Evolutionary conservation across 1,284 basidiomycete genomes (phyloP).

Genomic region (Schizophyllum commune): DNA sequence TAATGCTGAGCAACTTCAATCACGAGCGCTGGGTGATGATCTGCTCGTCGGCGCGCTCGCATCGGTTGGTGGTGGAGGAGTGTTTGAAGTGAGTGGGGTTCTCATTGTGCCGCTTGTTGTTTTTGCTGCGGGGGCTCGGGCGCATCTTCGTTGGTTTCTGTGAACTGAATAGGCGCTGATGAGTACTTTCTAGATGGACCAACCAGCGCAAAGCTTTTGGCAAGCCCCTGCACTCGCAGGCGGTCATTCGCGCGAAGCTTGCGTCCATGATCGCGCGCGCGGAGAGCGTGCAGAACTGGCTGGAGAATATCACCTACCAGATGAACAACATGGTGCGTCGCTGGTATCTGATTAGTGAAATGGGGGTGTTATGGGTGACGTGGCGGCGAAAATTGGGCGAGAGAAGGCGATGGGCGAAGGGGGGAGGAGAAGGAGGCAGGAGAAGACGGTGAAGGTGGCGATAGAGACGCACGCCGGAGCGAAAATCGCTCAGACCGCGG

Average conservation of each 20-base stretch:
- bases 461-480: no score
- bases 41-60: constrained; percentile 40
- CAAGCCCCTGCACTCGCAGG: constrained; percentile 74
- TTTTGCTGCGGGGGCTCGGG: no score
- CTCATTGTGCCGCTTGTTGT: no score
- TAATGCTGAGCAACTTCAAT: constrained; percentile 46
- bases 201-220: constrained; percentile 78
- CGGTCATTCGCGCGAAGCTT: constrained; percentile 80
- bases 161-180: no score
- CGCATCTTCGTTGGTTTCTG: no score
- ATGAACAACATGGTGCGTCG: constrained; percentile 73
- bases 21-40: constrained; percentile 56
- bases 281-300: constrained; percentile 74
- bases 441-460: no score
- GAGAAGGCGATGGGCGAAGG: no score
- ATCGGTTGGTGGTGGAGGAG: constrained; percentile 49
- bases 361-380: neutral
- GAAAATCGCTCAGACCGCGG: neutral
- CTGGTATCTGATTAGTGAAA: neutral
- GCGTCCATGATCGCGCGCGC: constrained; percentile 81
- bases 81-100: constrained; percentile 39
- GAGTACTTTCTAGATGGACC: constrained; percentile 47
- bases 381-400: neutral
- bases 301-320: constrained; percentile 86
- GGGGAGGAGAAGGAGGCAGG: no score